These are phyloP conservation scores for Bisporella sp. DNA, from an alignment of 2,329 filamentous ascomycete species.

Conservation along the genomic window DNA sequence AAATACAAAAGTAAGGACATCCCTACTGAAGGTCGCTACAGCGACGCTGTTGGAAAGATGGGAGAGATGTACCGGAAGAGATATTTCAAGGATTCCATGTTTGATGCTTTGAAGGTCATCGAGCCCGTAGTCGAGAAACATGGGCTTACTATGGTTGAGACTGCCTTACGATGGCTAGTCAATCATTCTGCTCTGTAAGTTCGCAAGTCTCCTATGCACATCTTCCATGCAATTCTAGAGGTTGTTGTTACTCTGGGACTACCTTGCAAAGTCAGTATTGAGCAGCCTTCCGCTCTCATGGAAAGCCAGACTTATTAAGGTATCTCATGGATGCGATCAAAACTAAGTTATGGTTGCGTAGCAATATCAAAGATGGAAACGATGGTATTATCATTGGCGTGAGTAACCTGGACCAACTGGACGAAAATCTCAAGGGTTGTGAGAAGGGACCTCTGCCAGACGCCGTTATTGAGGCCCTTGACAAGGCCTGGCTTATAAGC, in stretches of 20 bases:
- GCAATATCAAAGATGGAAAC: conserved; percentile 39
- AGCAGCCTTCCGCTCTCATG: too few species aligned
- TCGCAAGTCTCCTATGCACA: too few species aligned
- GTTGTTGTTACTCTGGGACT: too few species aligned
- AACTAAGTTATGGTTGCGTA: background rate
- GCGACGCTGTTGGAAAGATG: conserved; percentile 35
- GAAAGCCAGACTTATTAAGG: background rate
- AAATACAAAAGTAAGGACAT: conserved; percentile 47
- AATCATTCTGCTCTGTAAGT: conserved; percentile 39
- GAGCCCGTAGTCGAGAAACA: conserved; percentile 54
- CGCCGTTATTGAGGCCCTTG: conserved; percentile 55
- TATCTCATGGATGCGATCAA: background rate
- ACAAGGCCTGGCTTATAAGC: conserved; percentile 55
- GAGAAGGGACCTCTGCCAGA: conserved; percentile 52
- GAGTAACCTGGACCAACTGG: conserved; percentile 32
- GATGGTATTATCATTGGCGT: conserved; percentile 37
- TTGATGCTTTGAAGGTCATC: conserved; percentile 52
- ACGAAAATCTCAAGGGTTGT: conserved; percentile 34
- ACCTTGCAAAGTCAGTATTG: too few species aligned
- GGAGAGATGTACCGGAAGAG: conserved; percentile 48
- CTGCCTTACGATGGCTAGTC: conserved; percentile 50
- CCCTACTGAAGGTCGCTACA: conserved; percentile 65
- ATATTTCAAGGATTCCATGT: conserved; percentile 58
- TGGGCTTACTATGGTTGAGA: conserved; percentile 51
- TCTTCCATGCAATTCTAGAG: too few species aligned